Conservation (phyloP, 2,329 filamentous ascomycete species). For the Fusarium veterinarium region DNA sequence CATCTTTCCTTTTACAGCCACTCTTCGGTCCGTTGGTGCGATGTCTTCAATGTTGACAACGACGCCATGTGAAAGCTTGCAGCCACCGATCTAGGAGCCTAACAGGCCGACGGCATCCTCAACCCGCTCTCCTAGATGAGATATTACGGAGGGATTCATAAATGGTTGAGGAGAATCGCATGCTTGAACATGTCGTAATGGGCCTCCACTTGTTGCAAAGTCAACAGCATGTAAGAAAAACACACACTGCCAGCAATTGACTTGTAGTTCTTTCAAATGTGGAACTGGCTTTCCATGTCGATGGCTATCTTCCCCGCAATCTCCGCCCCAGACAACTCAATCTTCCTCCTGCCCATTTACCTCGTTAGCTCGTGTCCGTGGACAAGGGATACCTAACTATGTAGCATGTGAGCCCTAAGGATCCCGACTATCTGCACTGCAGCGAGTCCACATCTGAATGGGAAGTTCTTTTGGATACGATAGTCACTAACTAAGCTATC, state of each 20-base stretch:
- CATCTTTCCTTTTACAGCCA: conserved; percentile 20
- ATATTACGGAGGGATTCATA: not conserved
- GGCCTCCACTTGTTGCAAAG: conserved; percentile 3
- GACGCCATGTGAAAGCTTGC: conserved; percentile 4
- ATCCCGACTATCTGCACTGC: not conserved
- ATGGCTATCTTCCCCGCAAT: conserved; percentile 27
- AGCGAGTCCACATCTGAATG: not conserved
- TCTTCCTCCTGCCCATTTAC: conserved; percentile 7
- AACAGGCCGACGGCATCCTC: conserved; percentile 6
- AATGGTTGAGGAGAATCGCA: not conserved
- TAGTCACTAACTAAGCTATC: conserved; percentile 10
- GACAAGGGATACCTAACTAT: not conserved
- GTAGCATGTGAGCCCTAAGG: conserved; percentile 18
- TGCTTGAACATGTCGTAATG: not conserved
- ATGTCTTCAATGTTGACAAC: not conserved
- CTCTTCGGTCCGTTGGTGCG: conserved; percentile 15
- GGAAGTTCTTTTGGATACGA: not conserved
- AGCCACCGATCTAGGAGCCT: not conserved
- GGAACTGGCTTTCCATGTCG: not conserved
- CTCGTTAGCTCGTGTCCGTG: not conserved
- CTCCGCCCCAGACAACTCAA: conserved; percentile 11
- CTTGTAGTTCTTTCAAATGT: not conserved
- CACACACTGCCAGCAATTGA: not conserved
- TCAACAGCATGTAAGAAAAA: not conserved
- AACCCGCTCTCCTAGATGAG: not conserved